phyloP scores from a whole-genome alignment of 768 basidiomycete species.

The Saitozyma sp. region DNA sequence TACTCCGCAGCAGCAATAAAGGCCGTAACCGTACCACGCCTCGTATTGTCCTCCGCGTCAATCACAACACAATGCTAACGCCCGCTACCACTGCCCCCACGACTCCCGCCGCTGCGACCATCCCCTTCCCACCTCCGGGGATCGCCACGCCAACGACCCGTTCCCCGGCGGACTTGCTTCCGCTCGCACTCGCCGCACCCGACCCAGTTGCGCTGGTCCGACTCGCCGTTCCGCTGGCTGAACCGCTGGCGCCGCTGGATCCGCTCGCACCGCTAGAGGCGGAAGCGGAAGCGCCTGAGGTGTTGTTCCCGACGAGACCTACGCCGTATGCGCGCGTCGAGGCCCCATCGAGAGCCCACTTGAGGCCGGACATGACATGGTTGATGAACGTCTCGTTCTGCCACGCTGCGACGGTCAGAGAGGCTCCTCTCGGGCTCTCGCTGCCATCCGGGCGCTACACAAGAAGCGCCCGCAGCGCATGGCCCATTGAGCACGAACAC shows the following conservation, averaged over 20 bases:
- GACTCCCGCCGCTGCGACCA: neutral
- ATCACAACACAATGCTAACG: too few relatives aligned
- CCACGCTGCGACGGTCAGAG: slow-evolving; percentile 21
- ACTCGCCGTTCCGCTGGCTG: neutral
- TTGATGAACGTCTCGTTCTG: slow-evolving; percentile 69
- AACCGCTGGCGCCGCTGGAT: neutral
- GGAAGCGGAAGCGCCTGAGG: neutral
- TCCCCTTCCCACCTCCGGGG: neutral
- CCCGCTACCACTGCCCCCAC: too few relatives aligned
- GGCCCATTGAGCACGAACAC: slow-evolving; percentile 16
- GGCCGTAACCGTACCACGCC: too few relatives aligned
- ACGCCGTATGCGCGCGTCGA: slow-evolving; percentile 70
- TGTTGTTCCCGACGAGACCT: slow-evolving; percentile 63
- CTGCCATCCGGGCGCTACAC: neutral
- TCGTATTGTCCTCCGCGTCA: too few relatives aligned
- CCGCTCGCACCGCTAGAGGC: neutral
- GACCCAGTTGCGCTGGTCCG: neutral
- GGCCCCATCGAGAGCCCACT: slow-evolving; percentile 69
- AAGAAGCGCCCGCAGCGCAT: neutral
- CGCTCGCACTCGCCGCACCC: slow-evolving; percentile 7
- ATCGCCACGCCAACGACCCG: neutral
- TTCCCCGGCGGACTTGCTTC: neutral
- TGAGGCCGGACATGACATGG: slow-evolving; percentile 74
- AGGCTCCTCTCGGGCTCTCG: too few relatives aligned
- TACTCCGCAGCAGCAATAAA: too few relatives aligned